Percentiles rank a stretch among this genome's conserved stretches.
These are phyloP conservation scores for Rhodamnia argentea DNA, from an alignment of 345 rosid species.

Conservation along the genomic window DNA sequence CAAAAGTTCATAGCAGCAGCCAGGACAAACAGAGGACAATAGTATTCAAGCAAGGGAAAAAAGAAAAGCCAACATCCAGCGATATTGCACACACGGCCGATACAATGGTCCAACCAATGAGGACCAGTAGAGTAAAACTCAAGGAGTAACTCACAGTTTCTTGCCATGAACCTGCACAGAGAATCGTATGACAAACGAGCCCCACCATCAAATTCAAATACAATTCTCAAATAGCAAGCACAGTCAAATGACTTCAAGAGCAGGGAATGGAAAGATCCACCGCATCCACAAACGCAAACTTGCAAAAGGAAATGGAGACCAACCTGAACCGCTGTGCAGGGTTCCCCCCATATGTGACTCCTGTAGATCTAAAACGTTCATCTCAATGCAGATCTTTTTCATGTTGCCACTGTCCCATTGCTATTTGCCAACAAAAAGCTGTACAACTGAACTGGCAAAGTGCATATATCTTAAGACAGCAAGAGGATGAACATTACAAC, in stretches of 20 bases:
- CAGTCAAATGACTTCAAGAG: neutral
- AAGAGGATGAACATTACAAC: neutral
- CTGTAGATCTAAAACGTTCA: neutral
- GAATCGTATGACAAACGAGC: neutral
- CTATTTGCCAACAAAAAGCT: neutral
- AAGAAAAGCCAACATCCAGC: neutral
- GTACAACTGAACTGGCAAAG: neutral
- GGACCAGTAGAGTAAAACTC: neutral
- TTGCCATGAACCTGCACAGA: neutral
- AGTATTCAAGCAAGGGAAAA: neutral
- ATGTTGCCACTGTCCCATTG: neutral
- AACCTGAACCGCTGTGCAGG: neutral
- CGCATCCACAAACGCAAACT: neutral
- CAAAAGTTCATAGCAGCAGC: neutral
- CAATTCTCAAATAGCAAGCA: neutral
- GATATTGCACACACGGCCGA: neutral
- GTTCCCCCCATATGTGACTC: neutral
- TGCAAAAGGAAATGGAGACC: neutral
- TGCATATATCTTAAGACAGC: neutral
- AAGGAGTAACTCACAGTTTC: neutral
- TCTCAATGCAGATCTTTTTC: neutral
- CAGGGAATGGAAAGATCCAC: neutral
- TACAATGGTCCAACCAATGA: neutral
- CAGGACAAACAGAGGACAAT: neutral
- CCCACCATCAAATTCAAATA: neutral